Base-by-base conservation (phyloP, 2,329 filamentous ascomycete species). In the Trichocomaceae sp. region DNA sequence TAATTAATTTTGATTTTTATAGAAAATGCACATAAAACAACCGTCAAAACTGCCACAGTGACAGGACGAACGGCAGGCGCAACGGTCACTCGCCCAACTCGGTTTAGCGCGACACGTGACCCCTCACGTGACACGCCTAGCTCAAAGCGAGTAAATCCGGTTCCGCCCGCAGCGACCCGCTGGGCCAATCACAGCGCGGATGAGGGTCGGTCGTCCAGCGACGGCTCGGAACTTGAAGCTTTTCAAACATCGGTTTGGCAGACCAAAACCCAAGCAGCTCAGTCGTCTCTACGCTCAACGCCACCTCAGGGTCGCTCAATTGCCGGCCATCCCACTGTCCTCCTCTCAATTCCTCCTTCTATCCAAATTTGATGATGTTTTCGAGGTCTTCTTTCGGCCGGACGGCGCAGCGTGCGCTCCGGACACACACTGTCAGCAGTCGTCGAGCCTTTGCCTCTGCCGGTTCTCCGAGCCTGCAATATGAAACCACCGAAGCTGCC, bases 401-500 rank as follows among this genome's bases (percentile, higher is more conserved):
- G 71, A 79, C 79, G 74, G 81, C 82, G 70, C 80, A 82, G 76
- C 80, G 81, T 73, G 80, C 79, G 71, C 75, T 82, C 72, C 78
- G 79, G 66, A 75, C 75, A 69, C 76, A 80, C 72, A 76, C 73
- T 61, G 71, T 76, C 65, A 69, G 72, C 65, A 75, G 78, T 71
- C 78, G 78, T 73, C 80, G 85, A 71, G 79, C 79, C 62, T 79
- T 87, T 66, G 83, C 84, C 66, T 80, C 76, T 65, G 74, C 83
- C 63, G 79, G 88, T 65, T 81, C 83, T 77, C 87, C 79, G 75
- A 83, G 88, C 64, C 88, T 91, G 77, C 84, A 87, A 73, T 99
- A 95, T 79, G 86, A 96, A 77, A 84, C 87, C 60, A 82, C 87
- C 70, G 88, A 95, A 75, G 83, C 88, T 73, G 83, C 85, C 72